A percentile compares a stretch with the other conserved stretches of the same genome.
Evolutionary conservation across 2,329 filamentous ascomycete genomes (phyloP).

Genomic region (Sphaerulina vaccinii): DNA sequence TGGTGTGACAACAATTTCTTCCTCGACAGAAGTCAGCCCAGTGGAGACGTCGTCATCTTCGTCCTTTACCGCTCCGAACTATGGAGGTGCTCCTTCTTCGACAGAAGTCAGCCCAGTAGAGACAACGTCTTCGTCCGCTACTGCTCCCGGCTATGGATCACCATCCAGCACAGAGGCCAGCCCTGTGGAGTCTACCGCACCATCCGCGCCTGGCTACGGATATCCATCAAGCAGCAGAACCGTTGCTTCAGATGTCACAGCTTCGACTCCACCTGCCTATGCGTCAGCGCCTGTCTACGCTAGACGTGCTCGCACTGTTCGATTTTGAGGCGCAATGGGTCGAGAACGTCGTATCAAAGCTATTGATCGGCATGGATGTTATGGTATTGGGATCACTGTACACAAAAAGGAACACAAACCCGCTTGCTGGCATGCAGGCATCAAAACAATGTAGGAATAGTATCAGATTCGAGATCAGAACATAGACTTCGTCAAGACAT

Average conservation of each 20-base stretch:
- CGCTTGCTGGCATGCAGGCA: too few species aligned
- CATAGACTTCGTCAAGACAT: too few species aligned
- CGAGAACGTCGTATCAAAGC: neutral
- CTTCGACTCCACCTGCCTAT: neutral
- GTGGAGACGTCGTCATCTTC: neutral
- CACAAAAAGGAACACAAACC: too few species aligned
- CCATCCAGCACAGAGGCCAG: neutral
- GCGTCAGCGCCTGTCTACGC: neutral
- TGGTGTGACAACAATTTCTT: neutral
- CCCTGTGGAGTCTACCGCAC: neutral
- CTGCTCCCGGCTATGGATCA: slow-evolving; percentile 1
- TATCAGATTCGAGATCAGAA: too few species aligned
- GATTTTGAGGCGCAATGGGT: neutral
- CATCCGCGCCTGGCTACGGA: neutral
- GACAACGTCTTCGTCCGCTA: neutral
- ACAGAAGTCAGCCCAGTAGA: slow-evolving; percentile 13
- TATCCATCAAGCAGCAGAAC: neutral
- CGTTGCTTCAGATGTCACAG: neutral
- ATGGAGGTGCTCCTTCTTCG: slow-evolving; percentile 3
- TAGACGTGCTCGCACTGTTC: neutral
- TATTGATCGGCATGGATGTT: neutral
- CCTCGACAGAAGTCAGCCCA: slow-evolving; percentile 5
- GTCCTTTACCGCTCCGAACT: neutral
- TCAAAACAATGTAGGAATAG: too few species aligned
- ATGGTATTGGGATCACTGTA: neutral